Evolutionary conservation across 2,329 filamentous ascomycete genomes (phyloP).

Genomic region (Trichoderma koningii): DNA sequence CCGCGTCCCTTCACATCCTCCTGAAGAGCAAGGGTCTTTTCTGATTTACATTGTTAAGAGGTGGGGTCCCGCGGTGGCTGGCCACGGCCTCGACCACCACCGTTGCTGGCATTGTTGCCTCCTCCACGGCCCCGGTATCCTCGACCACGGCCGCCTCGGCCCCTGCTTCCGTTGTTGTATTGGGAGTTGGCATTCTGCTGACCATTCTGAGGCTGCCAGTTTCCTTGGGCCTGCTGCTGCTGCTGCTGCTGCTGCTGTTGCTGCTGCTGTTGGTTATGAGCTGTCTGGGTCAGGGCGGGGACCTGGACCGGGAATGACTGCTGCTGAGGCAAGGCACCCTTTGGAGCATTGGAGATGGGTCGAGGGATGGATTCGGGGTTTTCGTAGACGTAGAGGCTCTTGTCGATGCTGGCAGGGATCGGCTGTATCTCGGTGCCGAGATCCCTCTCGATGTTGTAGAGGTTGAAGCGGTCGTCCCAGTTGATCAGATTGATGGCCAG

Average conservation of each 20-base stretch:
- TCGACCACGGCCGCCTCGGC: conserved; percentile 43
- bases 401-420: conserved; percentile 94
- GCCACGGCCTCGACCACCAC: conserved; percentile 41
- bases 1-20: conserved; percentile 27
- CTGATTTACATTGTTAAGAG: conserved; percentile 36
- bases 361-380: conserved; percentile 92
- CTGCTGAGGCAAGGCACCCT: conserved; percentile 37
- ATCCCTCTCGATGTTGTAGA: conserved; percentile 98
- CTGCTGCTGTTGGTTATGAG: conserved; percentile 24
- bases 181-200: conserved; percentile 43
- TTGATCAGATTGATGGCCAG: conserved; percentile 99
- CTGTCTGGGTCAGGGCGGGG: conserved; percentile 18
- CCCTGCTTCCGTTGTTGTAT: conserved; percentile 40
- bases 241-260: conserved; percentile 25
- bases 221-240: conserved; percentile 36
- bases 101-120: conserved; percentile 33
- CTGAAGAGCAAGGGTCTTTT: conserved; percentile 23
- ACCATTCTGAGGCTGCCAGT: conserved; percentile 47
- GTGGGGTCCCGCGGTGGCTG: conserved; percentile 40
- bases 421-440: conserved; percentile 95
- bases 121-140: conserved; percentile 45
- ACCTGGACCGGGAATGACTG: conserved; percentile 26
- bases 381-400: conserved; percentile 97
- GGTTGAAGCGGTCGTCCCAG: conserved; percentile 98
- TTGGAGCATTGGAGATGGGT: conserved; percentile 61